Percentiles rank a stretch among this genome's conserved stretches.
These are phyloP conservation scores for Melaleuca quinquenervia DNA, from an alignment of 345 rosid species.

Conservation along the genomic window DNA sequence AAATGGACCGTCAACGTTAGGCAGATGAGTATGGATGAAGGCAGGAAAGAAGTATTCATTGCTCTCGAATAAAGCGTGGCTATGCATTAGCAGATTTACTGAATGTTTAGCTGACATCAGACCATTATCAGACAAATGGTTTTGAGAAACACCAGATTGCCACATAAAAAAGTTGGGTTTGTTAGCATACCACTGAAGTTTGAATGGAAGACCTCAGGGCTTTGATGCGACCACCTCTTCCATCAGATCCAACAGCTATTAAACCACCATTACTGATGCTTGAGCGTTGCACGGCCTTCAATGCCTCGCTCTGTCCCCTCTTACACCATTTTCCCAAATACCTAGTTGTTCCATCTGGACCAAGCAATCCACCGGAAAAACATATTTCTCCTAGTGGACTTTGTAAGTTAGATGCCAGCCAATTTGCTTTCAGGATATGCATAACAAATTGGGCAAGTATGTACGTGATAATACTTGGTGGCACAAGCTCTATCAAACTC, in stretches of 20 bases:
- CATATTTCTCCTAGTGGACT: constrained; percentile 36
- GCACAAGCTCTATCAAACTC: neutral
- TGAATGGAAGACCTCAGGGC: constrained; percentile 51
- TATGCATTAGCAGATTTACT: neutral
- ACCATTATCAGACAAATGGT: neutral
- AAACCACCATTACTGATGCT: constrained; percentile 37
- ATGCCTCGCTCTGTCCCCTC: constrained; percentile 34
- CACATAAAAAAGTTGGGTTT: neutral
- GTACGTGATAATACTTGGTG: neutral
- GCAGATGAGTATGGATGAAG: neutral
- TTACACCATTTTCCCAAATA: constrained; percentile 87
- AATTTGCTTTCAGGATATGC: neutral
- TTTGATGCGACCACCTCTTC: constrained; percentile 84
- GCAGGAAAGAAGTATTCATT: neutral
- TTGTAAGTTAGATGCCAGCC: neutral
- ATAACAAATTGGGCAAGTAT: neutral
- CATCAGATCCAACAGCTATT: constrained; percentile 79
- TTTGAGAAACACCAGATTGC: neutral
- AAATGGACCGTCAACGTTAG: neutral
- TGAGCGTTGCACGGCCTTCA: constrained; percentile 8
- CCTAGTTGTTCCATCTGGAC: constrained; percentile 60
- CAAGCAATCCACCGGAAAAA: constrained; percentile 61
- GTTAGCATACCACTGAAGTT: constrained; percentile 36
- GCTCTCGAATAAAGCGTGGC: neutral
- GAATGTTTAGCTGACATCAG: neutral